phyloP scores from a whole-genome alignment of 2,329 filamentous ascomycete genomes.

The Nannizziopsis arthrosporioides region DNA sequence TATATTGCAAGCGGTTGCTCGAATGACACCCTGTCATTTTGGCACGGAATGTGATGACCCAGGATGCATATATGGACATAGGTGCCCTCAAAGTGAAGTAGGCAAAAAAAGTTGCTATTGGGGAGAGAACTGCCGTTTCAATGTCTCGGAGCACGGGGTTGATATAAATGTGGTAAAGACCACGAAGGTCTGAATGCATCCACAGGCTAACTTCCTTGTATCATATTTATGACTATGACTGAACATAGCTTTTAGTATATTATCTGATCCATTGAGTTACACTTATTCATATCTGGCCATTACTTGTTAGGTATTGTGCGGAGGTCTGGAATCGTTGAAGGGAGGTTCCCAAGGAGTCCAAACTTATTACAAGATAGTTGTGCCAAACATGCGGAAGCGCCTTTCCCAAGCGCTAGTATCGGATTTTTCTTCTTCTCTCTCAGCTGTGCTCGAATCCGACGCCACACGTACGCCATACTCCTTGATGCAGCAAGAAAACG shows the following conservation, averaged over 20 bases:
- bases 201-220: constrained; percentile 1
- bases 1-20: constrained; percentile 47
- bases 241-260: too few species aligned
- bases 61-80: constrained; percentile 53
- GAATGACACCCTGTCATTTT: constrained; percentile 51
- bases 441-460: constrained; percentile 16
- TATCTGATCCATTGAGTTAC: too few species aligned
- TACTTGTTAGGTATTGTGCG: too few species aligned
- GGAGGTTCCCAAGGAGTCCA: too few species aligned
- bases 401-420: constrained; percentile 46
- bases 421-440: constrained; percentile 28
- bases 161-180: constrained; percentile 45
- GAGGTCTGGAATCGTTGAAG: too few species aligned
- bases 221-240: neutral
- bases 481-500: constrained; percentile 58
- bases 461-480: constrained; percentile 52
- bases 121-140: constrained; percentile 48
- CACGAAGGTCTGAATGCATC: constrained; percentile 13
- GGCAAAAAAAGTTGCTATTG: constrained; percentile 47
- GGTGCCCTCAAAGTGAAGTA: constrained; percentile 45
- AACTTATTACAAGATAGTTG: constrained; percentile 38
- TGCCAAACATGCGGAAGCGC: constrained; percentile 54
- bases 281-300: too few species aligned
- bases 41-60: constrained; percentile 47
- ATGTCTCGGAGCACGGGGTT: constrained; percentile 45